Base-by-base conservation (phyloP, 306 rosid genomes). In the Delonix regia region DNA sequence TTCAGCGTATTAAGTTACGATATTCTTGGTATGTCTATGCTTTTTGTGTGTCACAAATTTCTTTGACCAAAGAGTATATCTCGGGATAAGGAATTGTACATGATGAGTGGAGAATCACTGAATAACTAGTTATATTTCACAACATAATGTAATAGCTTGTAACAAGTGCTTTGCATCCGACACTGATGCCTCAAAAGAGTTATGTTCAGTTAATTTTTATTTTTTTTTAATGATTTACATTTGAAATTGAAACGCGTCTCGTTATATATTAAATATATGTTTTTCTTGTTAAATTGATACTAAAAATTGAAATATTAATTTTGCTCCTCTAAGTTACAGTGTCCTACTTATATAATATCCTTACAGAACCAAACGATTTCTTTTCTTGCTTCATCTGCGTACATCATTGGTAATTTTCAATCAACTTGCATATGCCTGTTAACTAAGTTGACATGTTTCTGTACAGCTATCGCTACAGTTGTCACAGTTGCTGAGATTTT, bases 401-500 rank as follows among this genome's bases (percentile, higher is more conserved):
- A 11, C 49, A 6, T 44, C 3, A 1, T 1, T 1, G 4, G 5
- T 42, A 42, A 14, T 42, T 10, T 42, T 42, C 47, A 8, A 42
- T 3, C 47, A 13, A 42, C 5, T 47, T 15, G 19, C 52, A 47
- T 47, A 1, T 13, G 19, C 12, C 0, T 64, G 15, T n/a, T 2
- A 5, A 30, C 9, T 41, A 45, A 24, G 79, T 71, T 70, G 62
- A 12, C 76, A 36, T 75, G 28, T 39, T 38, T 59, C 7, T n/a
- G 72, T 62, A 49, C 91, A 94, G 97, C 98, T 52, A 94, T 94
- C 57, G 88, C 97, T 59, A 94, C 97, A 0, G 98, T 94, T 38
- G 97, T 94, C 76, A 94, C 97, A 34, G 83, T 92, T 84, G 88
- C 99, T 0, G 99, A 92, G 89, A 94, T 94, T 75, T 75, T 94